Evolutionary conservation across 306 rosid species (phyloP), one percentile per base, ranked within the genome.

Genomic region (Senna tora): DNA sequence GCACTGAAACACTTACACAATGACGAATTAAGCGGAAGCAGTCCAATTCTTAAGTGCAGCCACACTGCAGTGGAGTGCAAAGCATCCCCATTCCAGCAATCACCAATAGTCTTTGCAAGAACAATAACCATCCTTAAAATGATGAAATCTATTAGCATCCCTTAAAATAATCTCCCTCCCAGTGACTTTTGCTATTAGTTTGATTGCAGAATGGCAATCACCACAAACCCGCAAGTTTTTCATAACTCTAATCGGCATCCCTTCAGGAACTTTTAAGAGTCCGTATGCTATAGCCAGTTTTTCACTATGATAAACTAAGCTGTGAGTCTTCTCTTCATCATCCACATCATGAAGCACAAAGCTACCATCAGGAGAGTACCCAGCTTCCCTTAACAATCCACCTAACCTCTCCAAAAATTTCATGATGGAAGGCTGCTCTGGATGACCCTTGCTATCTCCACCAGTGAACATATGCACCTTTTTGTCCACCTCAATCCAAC

Each of bases 141-240:
- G 90, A 73, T 87, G 96, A 83, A 89, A 87, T 74, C 90, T 79
- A 76, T 89, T 85, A 60, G 90, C 87, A 75, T 87, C 92, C 86
- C 92, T 90, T 76, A 90, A 56, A 52, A 83, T 80, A 70, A 90
- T 90, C 79, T 87, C 93, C 77, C 93, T 85, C 65, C 85, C 92
- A 8, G 91, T 82, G 49, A 90, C 80, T 84, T 90, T 87, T 33
- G 93, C 75, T 11, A 87, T 87, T 77, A 90, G 71, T 75, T 90
- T 87, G 74, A 87, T 87, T 14, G 89, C 87, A 71, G 93, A 76
- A 79, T 87, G 96, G 32, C 93, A 87, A 79, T 90, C 92, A 25
- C 92, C 90, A 78, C 96, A 90, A 59, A 90, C 92, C 36, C 92
- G 87, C 75, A 90, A 85, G 69, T 90, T 90, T 83, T 90, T 84